Conservation (phyloP, 225 moss, liverwort and hornwort species). For the Asterella californica region DNA sequence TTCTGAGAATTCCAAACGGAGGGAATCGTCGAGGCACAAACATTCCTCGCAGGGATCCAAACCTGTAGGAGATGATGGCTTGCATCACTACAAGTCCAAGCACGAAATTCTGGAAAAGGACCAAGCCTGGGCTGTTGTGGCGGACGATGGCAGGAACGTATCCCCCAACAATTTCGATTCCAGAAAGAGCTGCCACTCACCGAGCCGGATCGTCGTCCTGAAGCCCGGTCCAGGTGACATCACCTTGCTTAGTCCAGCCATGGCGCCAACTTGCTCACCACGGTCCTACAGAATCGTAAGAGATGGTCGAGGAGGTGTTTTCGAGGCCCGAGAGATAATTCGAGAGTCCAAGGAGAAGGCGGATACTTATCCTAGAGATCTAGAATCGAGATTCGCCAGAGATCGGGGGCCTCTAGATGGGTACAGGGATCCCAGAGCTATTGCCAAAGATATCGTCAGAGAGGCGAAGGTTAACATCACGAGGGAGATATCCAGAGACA, state of each 20-base stretch:
- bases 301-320: conserved; percentile 35
- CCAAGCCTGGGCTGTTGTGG: conserved; percentile 16
- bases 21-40: conserved; percentile 31
- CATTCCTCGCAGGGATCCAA: conserved; percentile 17
- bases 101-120: conserved; percentile 17
- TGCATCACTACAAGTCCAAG: conserved; percentile 15
- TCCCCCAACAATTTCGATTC: conserved; percentile 36
- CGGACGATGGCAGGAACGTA: conserved; percentile 20
- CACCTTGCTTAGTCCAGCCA: conserved; percentile 40
- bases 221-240: conserved; percentile 48
- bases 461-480: conserved; percentile 45
- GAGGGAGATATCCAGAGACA: conserved; percentile 36
- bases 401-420: conserved; percentile 34
- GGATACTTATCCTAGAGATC: conserved; percentile 30
- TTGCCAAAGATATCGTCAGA: conserved; percentile 60
- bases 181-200: conserved; percentile 31
- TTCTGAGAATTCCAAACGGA: conserved; percentile 25
- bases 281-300: conserved; percentile 30
- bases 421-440: conserved; percentile 50
- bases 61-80: conserved; percentile 35
- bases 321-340: conserved; percentile 48
- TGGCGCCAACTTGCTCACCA: conserved; percentile 42
- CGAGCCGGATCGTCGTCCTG: conserved; percentile 45
- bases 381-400: conserved; percentile 26
- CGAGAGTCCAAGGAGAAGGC: conserved; percentile 50